These are phyloP conservation scores for Cystobasidium pallidum DNA, from an alignment of 1,284 basidiomycete species.

Conservation along the genomic window DNA sequence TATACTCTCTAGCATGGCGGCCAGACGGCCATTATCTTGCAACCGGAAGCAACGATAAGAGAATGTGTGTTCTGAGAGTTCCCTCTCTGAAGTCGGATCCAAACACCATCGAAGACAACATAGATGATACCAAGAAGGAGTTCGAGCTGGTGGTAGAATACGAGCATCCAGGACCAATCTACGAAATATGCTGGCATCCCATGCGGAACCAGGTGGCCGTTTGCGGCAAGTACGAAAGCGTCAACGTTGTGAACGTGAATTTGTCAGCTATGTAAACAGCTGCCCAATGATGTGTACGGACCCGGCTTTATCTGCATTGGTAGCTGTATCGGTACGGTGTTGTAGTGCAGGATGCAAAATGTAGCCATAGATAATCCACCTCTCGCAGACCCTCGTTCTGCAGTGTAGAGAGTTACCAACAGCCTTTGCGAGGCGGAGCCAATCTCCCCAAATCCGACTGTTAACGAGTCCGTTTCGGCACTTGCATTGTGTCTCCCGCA, in stretches of 20 bases:
- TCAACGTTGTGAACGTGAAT: constrained; percentile 49
- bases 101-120: constrained; percentile 37
- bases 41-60: constrained; percentile 51
- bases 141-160: constrained; percentile 49
- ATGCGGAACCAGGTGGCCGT: constrained; percentile 51
- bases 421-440: too few species aligned
- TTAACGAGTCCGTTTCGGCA: too few species aligned
- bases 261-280: not conserved
- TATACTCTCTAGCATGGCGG: constrained; percentile 51
- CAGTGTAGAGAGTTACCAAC: too few species aligned
- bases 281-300: too few species aligned
- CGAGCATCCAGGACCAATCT: constrained; percentile 48
- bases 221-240: constrained; percentile 47
- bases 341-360: not conserved
- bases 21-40: constrained; percentile 51
- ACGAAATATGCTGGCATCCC: constrained; percentile 52
- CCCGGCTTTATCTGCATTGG: too few species aligned
- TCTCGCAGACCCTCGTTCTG: too few species aligned
- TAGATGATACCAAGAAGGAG: not conserved
- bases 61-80: constrained; percentile 49
- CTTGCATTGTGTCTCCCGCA: too few species aligned
- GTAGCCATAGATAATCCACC: not conserved
- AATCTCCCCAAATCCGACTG: too few species aligned
- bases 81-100: constrained; percentile 35
- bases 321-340: too few species aligned